phyloP scores from a whole-genome alignment of 1,284 basidiomycete genomes.

The Austroboletus niveus region DNA sequence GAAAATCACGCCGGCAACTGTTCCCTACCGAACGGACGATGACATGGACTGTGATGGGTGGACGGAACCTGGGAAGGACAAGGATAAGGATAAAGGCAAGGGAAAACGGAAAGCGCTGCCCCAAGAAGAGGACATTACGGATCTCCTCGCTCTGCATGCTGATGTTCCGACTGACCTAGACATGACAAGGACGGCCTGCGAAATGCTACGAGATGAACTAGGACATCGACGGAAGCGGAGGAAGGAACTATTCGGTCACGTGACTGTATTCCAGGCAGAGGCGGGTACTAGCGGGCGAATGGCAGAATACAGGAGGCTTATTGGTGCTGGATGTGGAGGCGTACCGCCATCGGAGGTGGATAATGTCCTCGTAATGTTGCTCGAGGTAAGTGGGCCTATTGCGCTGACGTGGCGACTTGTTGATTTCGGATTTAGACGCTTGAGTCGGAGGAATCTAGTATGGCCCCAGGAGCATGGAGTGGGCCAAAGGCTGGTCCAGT shows the following conservation, averaged over 20 bases:
- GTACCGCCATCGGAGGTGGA: conserved; percentile 85
- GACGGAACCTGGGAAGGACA: conserved; percentile 22
- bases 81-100: conserved; percentile 37
- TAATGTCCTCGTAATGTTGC: conserved; percentile 74
- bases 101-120: conserved; percentile 50
- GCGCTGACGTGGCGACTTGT: background rate
- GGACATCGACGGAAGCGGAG: conserved; percentile 63
- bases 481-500: conserved; percentile 25
- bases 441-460: conserved; percentile 70
- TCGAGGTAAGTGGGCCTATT: conserved; percentile 59
- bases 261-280: conserved; percentile 82
- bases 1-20: conserved; percentile 41
- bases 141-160: conserved; percentile 56
- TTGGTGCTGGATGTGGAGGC: conserved; percentile 87
- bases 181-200: conserved; percentile 57
- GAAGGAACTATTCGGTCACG: conserved; percentile 67
- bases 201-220: conserved; percentile 63
- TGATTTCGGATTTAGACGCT: conserved; percentile 49
- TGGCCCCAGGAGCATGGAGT: conserved; percentile 45
- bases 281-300: conserved; percentile 87
- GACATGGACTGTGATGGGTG: conserved; percentile 34
- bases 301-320: conserved; percentile 82
- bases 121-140: conserved; percentile 58
- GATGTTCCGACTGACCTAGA: conserved; percentile 59
- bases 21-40: conserved; percentile 45